Evolutionary conservation across 202 grass and related monocot genomes (phyloP).

Genomic region (Miscanthus sacchariflorus): DNA sequence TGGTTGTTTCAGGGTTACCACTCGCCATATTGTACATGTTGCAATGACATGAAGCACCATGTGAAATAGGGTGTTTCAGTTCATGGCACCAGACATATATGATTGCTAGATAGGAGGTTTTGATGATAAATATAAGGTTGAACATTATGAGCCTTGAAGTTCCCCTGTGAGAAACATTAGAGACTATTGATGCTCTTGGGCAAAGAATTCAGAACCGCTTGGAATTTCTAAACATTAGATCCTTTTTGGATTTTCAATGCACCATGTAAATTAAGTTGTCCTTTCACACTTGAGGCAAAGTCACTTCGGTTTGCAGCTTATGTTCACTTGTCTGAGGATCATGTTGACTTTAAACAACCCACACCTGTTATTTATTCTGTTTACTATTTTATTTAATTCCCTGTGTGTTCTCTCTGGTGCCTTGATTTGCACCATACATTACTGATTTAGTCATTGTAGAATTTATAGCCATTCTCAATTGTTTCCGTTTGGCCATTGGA

Average conservation of each 20-base stretch:
- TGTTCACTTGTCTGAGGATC: slow-evolving; percentile 15
- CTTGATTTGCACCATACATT: not conserved
- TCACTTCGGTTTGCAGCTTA: slow-evolving; percentile 28
- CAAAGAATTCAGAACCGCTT: not conserved
- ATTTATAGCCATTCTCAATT: slow-evolving; percentile 26
- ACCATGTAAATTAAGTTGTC: slow-evolving; percentile 18
- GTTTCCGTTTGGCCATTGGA: not conserved
- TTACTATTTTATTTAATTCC: not conserved
- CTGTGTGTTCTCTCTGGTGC: not conserved
- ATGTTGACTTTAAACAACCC: not conserved
- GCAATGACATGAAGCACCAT: slow-evolving; percentile 22
- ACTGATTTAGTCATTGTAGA: not conserved
- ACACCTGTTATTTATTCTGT: slow-evolving; percentile 7
- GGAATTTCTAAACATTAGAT: slow-evolving; percentile 9
- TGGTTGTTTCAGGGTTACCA: slow-evolving; percentile 9
- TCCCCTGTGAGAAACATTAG: not conserved
- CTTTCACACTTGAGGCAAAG: not conserved
- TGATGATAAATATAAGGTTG: not conserved
- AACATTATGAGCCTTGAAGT: slow-evolving; percentile 19
- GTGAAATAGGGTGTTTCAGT: slow-evolving; percentile 21
- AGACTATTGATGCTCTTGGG: not conserved
- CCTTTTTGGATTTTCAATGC: not conserved
- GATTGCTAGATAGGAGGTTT: slow-evolving; percentile 13
- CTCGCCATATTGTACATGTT: slow-evolving; percentile 25
- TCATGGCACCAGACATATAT: slow-evolving; percentile 17